Percentiles rank a stretch among this genome's conserved stretches.
phyloP scores from a whole-genome alignment of 805 yeast genomes.

The Naumovozyma castellii region DNA sequence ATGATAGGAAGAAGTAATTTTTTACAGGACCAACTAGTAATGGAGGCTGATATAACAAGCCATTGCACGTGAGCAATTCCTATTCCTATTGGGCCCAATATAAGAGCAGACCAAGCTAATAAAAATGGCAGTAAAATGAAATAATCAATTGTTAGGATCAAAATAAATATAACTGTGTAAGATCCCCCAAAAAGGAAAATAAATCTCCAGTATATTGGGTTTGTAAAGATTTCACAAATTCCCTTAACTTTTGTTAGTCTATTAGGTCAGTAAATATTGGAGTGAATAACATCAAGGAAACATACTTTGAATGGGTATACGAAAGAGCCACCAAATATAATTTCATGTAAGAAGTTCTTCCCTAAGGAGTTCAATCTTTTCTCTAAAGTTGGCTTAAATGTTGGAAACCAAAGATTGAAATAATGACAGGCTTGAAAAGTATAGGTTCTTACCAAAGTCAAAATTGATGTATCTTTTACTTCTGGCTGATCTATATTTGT shows the following conservation, averaged over 20 bases:
- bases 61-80: constrained; percentile 25
- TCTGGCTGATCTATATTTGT: too few relatives aligned
- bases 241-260: constrained; percentile 15
- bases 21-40: constrained; percentile 19
- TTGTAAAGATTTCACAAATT: constrained; percentile 15
- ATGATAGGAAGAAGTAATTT: constrained; percentile 19
- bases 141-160: constrained; percentile 18
- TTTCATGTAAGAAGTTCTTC: constrained; percentile 10
- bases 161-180: constrained; percentile 15
- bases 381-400: background rate
- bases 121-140: constrained; percentile 22
- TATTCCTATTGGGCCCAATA: constrained; percentile 28
- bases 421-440: background rate
- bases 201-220: constrained; percentile 24
- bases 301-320: constrained; percentile 17
- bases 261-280: background rate
- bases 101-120: constrained; percentile 16
- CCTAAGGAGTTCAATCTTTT: background rate
- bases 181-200: constrained; percentile 17
- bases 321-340: constrained; percentile 10
- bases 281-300: constrained; percentile 1
- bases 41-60: constrained; percentile 22
- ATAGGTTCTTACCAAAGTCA: background rate
- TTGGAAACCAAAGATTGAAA: constrained; percentile 1
- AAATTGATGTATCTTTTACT: background rate